Percentiles rank a stretch among this genome's conserved stretches.
Evolutionary conservation across 2,329 filamentous ascomycete genomes (phyloP).

Genomic region (Polytolypa hystricis): DNA sequence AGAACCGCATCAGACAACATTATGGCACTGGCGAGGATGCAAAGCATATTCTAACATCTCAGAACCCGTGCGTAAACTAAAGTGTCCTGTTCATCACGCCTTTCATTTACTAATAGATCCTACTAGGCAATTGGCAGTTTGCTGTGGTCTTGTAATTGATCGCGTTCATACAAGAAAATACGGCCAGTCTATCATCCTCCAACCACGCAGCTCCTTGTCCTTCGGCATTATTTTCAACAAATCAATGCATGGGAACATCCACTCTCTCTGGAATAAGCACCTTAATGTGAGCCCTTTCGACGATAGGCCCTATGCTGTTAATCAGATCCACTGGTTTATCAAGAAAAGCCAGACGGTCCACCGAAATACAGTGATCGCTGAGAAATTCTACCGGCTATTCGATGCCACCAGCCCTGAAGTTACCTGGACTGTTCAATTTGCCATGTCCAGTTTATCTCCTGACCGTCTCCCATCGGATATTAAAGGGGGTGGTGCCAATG

Average conservation of each 20-base stretch:
- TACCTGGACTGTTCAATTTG: background rate
- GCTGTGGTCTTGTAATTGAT: slow-evolving; percentile 4
- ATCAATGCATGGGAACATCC: background rate
- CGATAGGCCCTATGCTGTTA: slow-evolving; percentile 1
- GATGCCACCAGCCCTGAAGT: background rate
- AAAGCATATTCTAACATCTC: slow-evolving; percentile 3
- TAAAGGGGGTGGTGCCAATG: background rate
- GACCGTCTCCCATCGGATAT: background rate
- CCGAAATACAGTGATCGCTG: background rate
- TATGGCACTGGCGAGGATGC: slow-evolving; percentile 1
- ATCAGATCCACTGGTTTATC: slow-evolving; percentile 4
- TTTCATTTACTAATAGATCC: background rate
- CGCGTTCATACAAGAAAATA: slow-evolving; percentile 1
- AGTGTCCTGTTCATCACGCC: background rate
- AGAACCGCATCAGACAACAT: slow-evolving; percentile 20
- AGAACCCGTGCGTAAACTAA: background rate
- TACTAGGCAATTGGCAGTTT: slow-evolving; percentile 5
- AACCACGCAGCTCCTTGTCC: background rate
- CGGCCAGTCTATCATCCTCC: slow-evolving; percentile 1
- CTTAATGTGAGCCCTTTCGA: slow-evolving; percentile 1
- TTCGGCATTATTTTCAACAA: slow-evolving; percentile 5
- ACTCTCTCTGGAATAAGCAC: background rate
- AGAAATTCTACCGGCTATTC: slow-evolving; percentile 1
- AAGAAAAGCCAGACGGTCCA: background rate
- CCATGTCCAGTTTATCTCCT: background rate